Conservation (phyloP, 2,329 filamentous ascomycete species). For the Epichloe gansuensis region DNA sequence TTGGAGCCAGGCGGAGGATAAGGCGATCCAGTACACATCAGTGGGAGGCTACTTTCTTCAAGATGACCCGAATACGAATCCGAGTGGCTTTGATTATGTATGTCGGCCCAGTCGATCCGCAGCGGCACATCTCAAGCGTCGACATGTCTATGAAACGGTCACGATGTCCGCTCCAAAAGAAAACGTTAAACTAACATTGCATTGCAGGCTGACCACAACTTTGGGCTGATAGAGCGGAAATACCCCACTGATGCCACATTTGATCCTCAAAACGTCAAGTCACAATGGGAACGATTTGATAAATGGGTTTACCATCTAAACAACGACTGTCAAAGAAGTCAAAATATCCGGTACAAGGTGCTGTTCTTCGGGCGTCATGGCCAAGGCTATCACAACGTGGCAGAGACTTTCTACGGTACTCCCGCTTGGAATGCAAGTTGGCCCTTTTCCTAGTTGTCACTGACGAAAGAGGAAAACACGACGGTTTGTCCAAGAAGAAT, state of each 20-base stretch:
- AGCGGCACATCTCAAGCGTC: no score
- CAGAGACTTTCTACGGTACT: constrained; percentile 55
- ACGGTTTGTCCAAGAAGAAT: background rate
- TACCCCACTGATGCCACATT: constrained; percentile 43
- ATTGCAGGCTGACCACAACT: constrained; percentile 44
- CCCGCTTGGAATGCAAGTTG: constrained; percentile 52
- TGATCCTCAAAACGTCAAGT: constrained; percentile 28
- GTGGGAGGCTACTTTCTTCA: constrained; percentile 53
- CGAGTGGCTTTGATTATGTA: constrained; percentile 53
- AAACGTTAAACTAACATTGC: background rate
- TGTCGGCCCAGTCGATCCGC: constrained; percentile 10
- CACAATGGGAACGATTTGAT: constrained; percentile 54
- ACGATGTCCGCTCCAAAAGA: no score
- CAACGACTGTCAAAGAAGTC: constrained; percentile 20
- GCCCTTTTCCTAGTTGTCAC: constrained; percentile 1
- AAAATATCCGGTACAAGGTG: constrained; percentile 48
- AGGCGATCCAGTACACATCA: constrained; percentile 46
- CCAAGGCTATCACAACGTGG: constrained; percentile 52
- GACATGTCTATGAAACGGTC: background rate
- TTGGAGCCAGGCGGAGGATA: constrained; percentile 21
- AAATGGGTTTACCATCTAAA: constrained; percentile 46
- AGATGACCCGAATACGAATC: constrained; percentile 43
- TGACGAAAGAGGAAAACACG: background rate
- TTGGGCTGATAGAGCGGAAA: constrained; percentile 51
- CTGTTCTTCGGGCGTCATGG: constrained; percentile 59